phyloP scores from a whole-genome alignment of 2,329 filamentous ascomycete genomes.

The Phialemonium atrogriseum region DNA sequence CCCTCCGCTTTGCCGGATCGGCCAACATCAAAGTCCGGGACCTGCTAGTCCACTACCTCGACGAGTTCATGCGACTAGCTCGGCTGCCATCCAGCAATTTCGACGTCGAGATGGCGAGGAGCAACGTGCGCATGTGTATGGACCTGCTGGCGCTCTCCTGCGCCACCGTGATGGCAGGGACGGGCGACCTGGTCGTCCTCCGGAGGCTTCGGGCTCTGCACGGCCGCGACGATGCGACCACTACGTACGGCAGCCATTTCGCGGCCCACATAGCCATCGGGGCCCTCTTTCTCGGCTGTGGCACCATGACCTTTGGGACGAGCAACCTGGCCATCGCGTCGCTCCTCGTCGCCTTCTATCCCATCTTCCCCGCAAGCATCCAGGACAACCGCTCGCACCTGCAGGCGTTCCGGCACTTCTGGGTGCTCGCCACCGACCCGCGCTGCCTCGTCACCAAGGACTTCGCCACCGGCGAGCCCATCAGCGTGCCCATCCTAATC shows the following conservation, averaged over 20 bases:
- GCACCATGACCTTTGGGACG: constrained; percentile 85
- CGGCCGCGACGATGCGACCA: constrained; percentile 74
- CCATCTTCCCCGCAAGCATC: constrained; percentile 79
- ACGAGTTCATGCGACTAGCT: constrained; percentile 75
- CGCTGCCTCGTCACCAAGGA: constrained; percentile 85
- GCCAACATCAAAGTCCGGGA: constrained; percentile 65
- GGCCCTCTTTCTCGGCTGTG: constrained; percentile 82
- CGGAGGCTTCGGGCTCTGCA: constrained; percentile 81
- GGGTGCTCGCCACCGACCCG: constrained; percentile 87
- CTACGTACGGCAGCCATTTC: constrained; percentile 87
- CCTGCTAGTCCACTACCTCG: constrained; percentile 73
- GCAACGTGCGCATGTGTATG: constrained; percentile 83
- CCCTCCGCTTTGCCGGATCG: constrained; percentile 66
- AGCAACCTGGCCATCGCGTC: constrained; percentile 80
- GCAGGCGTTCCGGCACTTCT: constrained; percentile 94
- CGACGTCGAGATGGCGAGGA: constrained; percentile 74
- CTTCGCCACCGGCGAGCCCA: constrained; percentile 71
- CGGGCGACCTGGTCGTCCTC: constrained; percentile 79
- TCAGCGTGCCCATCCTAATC: constrained; percentile 64
- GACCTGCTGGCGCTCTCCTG: constrained; percentile 76
- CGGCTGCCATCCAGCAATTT: constrained; percentile 54
- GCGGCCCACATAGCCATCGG: constrained; percentile 89
- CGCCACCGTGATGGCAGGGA: constrained; percentile 91
- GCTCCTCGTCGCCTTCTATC: constrained; percentile 87
- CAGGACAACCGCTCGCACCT: constrained; percentile 92